Evolutionary conservation across 345 rosid genomes (phyloP).

Genomic region (Lepidium sativum): DNA sequence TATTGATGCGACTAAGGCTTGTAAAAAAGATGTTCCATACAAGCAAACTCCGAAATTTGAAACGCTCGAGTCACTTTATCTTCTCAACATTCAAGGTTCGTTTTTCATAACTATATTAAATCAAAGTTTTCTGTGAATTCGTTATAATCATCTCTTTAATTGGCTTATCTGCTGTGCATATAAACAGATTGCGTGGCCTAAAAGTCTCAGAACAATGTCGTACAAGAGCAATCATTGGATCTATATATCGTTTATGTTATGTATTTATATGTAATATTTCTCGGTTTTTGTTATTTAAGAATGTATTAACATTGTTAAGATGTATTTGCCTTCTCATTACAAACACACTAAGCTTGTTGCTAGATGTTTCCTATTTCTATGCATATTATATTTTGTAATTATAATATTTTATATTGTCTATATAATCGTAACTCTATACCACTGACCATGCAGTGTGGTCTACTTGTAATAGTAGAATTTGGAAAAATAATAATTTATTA

Average conservation of each 20-base stretch:
- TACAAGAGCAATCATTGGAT: slow-evolving; percentile 7
- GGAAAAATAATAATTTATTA: too few species aligned
- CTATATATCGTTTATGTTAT: background rate
- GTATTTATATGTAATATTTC: background rate
- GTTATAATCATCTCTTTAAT: background rate
- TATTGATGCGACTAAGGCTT: slow-evolving; percentile 34
- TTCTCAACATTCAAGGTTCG: slow-evolving; percentile 42
- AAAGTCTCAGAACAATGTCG: background rate
- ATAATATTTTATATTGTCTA: background rate
- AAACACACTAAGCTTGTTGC: background rate
- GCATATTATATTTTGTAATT: background rate
- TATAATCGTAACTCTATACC: background rate
- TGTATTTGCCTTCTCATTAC: background rate
- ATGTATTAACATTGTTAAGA: background rate
- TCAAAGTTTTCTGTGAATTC: background rate
- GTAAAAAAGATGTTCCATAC: slow-evolving; percentile 23
- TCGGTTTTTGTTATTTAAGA: background rate
- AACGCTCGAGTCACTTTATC: slow-evolving; percentile 34
- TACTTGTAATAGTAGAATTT: too few species aligned
- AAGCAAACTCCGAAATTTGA: slow-evolving; percentile 26
- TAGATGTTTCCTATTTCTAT: background rate
- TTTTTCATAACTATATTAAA: too few species aligned
- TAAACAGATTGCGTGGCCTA: slow-evolving; percentile 17
- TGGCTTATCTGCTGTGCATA: background rate
- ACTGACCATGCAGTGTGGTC: too few species aligned